Evolutionary conservation across 2,329 filamentous ascomycete species (phyloP), one percentile per base, ranked within the genome.

Genomic region (Arthrobotrys megalospora): DNA sequence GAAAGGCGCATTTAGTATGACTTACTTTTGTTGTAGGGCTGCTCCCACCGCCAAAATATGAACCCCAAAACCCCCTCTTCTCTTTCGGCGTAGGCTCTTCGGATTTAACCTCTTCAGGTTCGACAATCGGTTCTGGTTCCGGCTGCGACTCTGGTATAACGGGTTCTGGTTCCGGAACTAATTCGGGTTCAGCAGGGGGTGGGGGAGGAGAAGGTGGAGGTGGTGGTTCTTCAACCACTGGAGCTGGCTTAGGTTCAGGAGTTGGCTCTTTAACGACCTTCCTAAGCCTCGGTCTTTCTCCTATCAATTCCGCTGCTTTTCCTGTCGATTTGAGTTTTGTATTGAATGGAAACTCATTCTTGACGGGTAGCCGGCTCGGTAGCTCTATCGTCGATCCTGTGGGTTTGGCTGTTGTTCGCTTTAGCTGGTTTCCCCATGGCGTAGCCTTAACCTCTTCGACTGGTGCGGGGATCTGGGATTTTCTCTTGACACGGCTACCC

Each of bases 241-340:
- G 62, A 19, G 47, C 70, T n/a, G 50, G 63, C n/a, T 50, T 45
- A 7, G 63, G 63, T 47, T 72, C 68, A 19, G 55, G 67, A 53
- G 43, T 62, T 19, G 62, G 71, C 12, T 68, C 71, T 50, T 68
- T 76, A 5, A 68, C 21, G 12, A 64, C 41, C 16, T 63, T 78
- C 43, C 14, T 66, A n/a, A 45, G 47, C 28, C 16, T 65, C 6
- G 36, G 32, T 19, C 47, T 72, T 14, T 66, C 67, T 14, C 52
- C 62, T 2, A 78, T 78, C 62, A 78, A 58, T n/a, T 78, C 75
- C 2, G 67, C 75, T 34, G 75, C 75, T 64, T 65, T 78, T 6
- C 75, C 75, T 12, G 75, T 78, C 24, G 67, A 60, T 32, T 58
- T 78, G n/a, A 78, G 67, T 24, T 78, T 78, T 6, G 75, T 72